phyloP scores from a whole-genome alignment of 208 protist species.

The Crithidia expoeki region DNA sequence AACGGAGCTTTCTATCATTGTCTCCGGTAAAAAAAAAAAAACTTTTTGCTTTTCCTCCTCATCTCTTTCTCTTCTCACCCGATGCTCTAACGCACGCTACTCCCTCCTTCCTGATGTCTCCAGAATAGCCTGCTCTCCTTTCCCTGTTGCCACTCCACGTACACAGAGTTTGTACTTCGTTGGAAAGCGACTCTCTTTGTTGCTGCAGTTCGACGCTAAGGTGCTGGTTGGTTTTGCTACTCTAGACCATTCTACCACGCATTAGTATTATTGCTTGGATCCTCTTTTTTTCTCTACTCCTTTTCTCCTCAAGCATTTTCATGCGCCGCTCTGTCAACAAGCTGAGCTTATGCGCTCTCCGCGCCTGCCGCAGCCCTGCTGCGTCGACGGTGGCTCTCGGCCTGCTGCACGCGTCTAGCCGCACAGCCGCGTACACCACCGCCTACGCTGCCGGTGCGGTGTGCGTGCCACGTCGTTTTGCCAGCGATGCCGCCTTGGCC shows the following conservation, averaged over 20 bases:
- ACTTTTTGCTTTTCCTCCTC: background rate
- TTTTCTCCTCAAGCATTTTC: constrained; percentile 4
- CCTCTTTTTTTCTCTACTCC: background rate
- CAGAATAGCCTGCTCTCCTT: too few relatives aligned
- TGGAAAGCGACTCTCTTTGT: too few relatives aligned
- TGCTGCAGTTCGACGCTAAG: too few relatives aligned
- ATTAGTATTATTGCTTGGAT: too few relatives aligned
- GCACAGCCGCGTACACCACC: background rate
- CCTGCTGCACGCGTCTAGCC: background rate
- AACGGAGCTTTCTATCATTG: background rate
- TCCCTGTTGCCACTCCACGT: too few relatives aligned
- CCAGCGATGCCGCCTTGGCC: constrained; percentile 55
- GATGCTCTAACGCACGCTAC: too few relatives aligned
- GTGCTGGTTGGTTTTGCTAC: too few relatives aligned
- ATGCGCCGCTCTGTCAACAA: constrained; percentile 35
- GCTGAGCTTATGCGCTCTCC: constrained; percentile 28
- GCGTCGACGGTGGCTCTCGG: constrained; percentile 1
- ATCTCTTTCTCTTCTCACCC: constrained; percentile 15
- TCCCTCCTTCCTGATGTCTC: too few relatives aligned
- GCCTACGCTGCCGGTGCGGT: constrained; percentile 6
- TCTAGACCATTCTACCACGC: too few relatives aligned
- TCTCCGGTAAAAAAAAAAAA: too few relatives aligned
- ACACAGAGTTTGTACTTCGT: too few relatives aligned
- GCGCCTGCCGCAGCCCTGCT: constrained; percentile 21
- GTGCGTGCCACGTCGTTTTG: constrained; percentile 50